Evolutionary conservation across 345 rosid genomes (phyloP), one percentile per base, ranked within the genome.

Genomic region (Salix caprea): DNA sequence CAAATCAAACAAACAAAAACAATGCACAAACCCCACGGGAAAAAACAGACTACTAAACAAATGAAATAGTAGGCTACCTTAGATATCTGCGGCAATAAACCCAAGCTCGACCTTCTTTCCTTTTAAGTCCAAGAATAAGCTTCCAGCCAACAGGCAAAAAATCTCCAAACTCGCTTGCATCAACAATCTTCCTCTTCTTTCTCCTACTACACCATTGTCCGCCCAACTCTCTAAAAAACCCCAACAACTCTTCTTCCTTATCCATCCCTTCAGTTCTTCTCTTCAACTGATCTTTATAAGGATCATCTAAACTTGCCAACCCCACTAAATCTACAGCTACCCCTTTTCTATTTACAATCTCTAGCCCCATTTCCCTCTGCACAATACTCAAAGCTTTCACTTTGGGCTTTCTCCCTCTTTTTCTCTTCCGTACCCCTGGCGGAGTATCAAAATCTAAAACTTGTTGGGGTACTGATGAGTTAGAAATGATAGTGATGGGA

Each of bases 171-270:
- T 84, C 73, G 46, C 80, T 11, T 7, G 97, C 97, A 80, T 92
- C 94, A 3, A 92, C 90, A 79, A 92, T 86, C 88, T 84, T 92
- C 87, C 97, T 88, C 85, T 83, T 92, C 87, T 85, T 90, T 87
- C 97, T 88, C 87, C 94, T 82, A 71, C 94, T 89, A 44, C 97
- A 91, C 94, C 97, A 90, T 19, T 89, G 87, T 74, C 94, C 94
- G 42, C 86, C 90, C 80, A 89, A 75, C 44, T 84, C 86, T 74
- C 85, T 85, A 75, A 90, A 78, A 78, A 92, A 89, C 23, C 80
- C 90, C 54, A 92, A 77, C 82, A 92, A 77, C 61, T 84, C 87
- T 75, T 88, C 94, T 76, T 92, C 97, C 14, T 77, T 82, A 13
- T 37, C 74, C 88, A 89, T 70, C 54, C 90, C 91, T 58, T 68